Evolutionary conservation across 106 monocot genomes (phyloP), one percentile per base, ranked within the genome.

Genomic region (Dendrobium catenatum): DNA sequence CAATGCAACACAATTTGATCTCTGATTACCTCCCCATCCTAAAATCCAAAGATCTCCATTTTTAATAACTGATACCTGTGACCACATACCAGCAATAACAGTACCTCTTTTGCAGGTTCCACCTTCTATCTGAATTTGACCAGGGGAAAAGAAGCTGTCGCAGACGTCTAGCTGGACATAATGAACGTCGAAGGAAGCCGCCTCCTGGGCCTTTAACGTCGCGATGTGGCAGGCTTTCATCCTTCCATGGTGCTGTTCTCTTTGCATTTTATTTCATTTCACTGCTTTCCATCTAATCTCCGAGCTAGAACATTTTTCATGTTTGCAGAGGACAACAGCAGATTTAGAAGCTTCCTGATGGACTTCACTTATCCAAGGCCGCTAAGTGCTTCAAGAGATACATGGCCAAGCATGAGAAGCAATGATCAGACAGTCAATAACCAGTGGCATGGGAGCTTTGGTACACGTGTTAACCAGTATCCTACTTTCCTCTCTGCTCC

Each of bases 331-430:
- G 78, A 76, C 58, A 78, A 78, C 76, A 84, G 83, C 79, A 84
- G 86, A 79, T 88, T 79, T 73, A 79, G 86, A 72, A 68, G 88
- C 73, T 85, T 88, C 82, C 80, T 90, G 5, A 84, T 92, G 92
- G 92, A 97, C 86, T 97, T 97, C 83, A 79, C 72, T 42, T 85
- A 49, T 76, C 76, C 26, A 24, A 49, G 49, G 49, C 78, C 81
- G 6, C 82, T 84, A 7, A 61, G 56, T 67, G 46, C 82, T 22
- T 49, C 83, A 54, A 87, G 88, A 77, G 86, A 87, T 61, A n/a
- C 72, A 26, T 95, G 87, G 93, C 82, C 88, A 24, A 83, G 2
- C 54, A 51, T 51, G 51, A 11, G 51, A 51, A 51, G 0, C 51
- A 46, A 46, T 46, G 51, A 13, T 16, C 51, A 51, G 51, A 13